Percentiles rank a stretch among this genome's conserved stretches.
Conservation (phyloP, 2,329 filamentous ascomycete species). For the Lecanicillium sp. region DNA sequence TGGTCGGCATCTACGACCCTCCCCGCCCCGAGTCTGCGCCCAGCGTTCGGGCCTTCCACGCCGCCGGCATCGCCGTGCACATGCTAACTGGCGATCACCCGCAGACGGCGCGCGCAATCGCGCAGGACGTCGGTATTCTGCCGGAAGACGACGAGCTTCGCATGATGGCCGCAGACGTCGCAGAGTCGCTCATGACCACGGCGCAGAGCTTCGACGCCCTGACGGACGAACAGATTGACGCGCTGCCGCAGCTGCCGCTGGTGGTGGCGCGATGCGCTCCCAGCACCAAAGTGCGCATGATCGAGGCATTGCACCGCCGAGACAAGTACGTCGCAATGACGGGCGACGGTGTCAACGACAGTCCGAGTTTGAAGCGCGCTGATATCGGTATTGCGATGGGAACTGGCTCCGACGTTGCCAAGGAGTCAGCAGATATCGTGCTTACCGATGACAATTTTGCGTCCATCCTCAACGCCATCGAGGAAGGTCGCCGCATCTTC, state of each 20-base stretch:
- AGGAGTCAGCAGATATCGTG: conserved; percentile 59
- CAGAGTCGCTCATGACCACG: conserved; percentile 55
- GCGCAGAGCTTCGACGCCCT: conserved; percentile 59
- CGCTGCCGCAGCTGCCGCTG: conserved; percentile 55
- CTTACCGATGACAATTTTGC: conserved; percentile 64
- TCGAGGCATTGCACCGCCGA: conserved; percentile 63
- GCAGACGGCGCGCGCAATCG: conserved; percentile 55
- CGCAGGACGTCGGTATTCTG: conserved; percentile 54
- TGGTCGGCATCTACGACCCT: conserved; percentile 63
- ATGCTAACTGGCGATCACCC: conserved; percentile 63
- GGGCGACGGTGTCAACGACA: conserved; percentile 66
- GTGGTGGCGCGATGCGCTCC: conserved; percentile 67
- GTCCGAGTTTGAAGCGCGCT: conserved; percentile 58
- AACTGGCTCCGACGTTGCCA: conserved; percentile 63
- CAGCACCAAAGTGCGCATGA: conserved; percentile 67
- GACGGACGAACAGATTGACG: conserved; percentile 55
- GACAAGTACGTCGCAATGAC: conserved; percentile 61
- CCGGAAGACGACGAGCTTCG: conserved; percentile 37
- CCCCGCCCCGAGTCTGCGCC: conserved; percentile 55
- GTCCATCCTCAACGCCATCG: conserved; percentile 39
- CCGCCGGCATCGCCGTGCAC: conserved; percentile 55
- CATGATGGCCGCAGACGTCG: conserved; percentile 42
- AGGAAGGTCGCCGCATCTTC: conserved; percentile 62
- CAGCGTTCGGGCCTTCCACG: conserved; percentile 49
- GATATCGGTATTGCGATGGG: conserved; percentile 70